Base-by-base conservation (phyloP, 192 early-diverging fungal genomes). In the Coemansia sp. region DNA sequence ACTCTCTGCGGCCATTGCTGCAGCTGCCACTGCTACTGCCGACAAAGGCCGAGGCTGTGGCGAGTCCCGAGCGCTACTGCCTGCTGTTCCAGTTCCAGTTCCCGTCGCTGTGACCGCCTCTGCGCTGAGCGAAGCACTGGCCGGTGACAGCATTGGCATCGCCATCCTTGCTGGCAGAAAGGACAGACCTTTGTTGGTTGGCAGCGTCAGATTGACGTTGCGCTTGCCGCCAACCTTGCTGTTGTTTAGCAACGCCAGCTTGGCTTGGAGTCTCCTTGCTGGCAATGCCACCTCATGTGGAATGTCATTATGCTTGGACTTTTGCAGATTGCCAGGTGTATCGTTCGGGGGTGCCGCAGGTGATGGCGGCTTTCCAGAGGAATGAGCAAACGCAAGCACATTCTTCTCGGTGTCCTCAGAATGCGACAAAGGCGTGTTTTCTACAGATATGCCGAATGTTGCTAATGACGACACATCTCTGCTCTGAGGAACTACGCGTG, bases 81-180 rank as follows among this genome's bases (percentile, higher is more conserved):
- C 64, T 38, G 66, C 71, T 9, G 65, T 73, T 54, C 59, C 71
- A 2, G 59, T 64, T 32, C 32, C 32, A 32, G 32, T 32, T n/a
- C 59, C 71, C 0, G 59, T 68, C 7, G 63, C 74, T 11, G 63
- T 76, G 1, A 70, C 74, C 16, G 65, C 64, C 47, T 76, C 74
- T 12, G 74, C 65, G 44, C 65, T 65, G 16, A 76, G 64, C 44
- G 64, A 61, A 11, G 74, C 64, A 49, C 74, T 64, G 19, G 74
- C 74, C 4, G 74, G 68, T 21, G 74, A 76, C 38, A 70, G 64
- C 63, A 64, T 64, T 10, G 74, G 74, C 56, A 75, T 62, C 5
- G 64, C 57, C 42, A 76, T 61, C 58, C 69, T 58, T 1, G 58
- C 56, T 9, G 71, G 65, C 39, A 53, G 45, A 23, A 59, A 64